Evolutionary conservation across 352 stramenopile species (phyloP).

Genomic region (Phytophthora capsici): DNA sequence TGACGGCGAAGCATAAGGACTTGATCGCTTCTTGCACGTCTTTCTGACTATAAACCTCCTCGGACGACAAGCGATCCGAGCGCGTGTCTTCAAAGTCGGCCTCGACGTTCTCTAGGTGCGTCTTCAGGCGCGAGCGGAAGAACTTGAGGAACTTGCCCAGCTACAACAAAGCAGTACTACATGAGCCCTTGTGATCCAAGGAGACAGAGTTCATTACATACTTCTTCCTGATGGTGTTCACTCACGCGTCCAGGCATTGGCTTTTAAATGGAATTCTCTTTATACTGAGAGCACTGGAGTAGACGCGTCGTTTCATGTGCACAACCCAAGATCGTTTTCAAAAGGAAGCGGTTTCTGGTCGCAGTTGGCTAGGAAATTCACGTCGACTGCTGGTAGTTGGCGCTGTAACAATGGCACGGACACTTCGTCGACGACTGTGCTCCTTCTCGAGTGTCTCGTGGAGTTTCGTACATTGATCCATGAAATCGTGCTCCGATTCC

Average conservation of each 20-base stretch:
- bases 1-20: constrained; percentile 83
- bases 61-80: constrained; percentile 78
- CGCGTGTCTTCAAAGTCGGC: constrained; percentile 87
- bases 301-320: constrained; percentile 27
- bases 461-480: constrained; percentile 32
- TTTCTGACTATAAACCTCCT: constrained; percentile 87
- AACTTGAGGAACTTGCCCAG: constrained; percentile 88
- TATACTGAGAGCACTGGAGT: not conserved
- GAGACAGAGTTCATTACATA: constrained; percentile 11
- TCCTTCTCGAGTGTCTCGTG: constrained; percentile 25
- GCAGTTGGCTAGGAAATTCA: constrained; percentile 6
- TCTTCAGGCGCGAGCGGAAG: constrained; percentile 78
- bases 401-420: constrained; percentile 5
- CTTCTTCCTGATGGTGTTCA: constrained; percentile 73
- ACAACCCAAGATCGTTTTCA: constrained; percentile 20
- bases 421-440: constrained; percentile 11
- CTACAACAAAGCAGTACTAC: constrained; percentile 31
- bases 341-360: constrained; percentile 19
- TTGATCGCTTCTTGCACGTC: constrained; percentile 78
- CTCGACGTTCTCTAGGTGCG: constrained; percentile 83
- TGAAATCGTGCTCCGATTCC: constrained; percentile 22
- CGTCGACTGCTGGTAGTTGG: not conserved
- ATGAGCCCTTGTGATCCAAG: constrained; percentile 8
- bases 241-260: constrained; percentile 41
- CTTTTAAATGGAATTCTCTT: not conserved